Conservation (phyloP, 768 basidiomycete genomes). For the Hemileccinum rubropunctum region DNA sequence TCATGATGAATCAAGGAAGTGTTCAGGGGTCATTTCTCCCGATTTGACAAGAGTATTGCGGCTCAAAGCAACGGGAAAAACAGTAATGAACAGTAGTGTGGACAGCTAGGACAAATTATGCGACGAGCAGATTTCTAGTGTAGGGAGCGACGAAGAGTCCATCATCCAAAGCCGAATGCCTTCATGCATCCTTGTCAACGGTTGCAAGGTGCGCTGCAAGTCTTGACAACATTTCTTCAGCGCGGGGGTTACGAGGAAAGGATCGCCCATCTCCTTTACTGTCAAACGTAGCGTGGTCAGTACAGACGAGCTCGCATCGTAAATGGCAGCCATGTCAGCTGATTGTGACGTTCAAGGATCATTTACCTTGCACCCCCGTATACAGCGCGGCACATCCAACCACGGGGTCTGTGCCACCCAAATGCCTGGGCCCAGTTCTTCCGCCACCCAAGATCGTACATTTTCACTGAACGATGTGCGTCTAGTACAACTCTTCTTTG, state of each 20-base stretch:
- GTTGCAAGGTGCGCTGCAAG: conserved; percentile 62
- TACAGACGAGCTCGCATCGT: background rate
- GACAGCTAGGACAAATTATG: conserved; percentile 10
- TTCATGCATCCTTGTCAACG: conserved; percentile 47
- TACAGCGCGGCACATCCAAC: conserved; percentile 52
- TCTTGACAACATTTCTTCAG: conserved; percentile 63
- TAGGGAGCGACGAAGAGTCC: background rate
- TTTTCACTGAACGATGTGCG: conserved; percentile 55
- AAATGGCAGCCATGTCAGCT: background rate
- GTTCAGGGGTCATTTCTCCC: background rate
- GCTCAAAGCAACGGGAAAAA: conserved; percentile 7
- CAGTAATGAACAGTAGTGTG: background rate
- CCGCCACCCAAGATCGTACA: conserved; percentile 75
- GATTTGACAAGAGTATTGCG: background rate
- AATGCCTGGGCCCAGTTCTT: conserved; percentile 69
- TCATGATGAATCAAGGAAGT: no score
- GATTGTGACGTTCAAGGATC: background rate
- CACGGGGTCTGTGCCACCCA: conserved; percentile 51
- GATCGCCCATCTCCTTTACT: conserved; percentile 65
- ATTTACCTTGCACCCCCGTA: conserved; percentile 68
- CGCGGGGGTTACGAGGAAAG: conserved; percentile 66
- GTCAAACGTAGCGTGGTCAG: background rate
- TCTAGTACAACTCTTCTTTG: conserved; percentile 66
- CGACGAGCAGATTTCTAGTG: background rate
- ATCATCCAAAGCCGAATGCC: background rate